Conservation (phyloP, 2,329 filamentous ascomycete genomes). For the Beauveria sp. region DNA sequence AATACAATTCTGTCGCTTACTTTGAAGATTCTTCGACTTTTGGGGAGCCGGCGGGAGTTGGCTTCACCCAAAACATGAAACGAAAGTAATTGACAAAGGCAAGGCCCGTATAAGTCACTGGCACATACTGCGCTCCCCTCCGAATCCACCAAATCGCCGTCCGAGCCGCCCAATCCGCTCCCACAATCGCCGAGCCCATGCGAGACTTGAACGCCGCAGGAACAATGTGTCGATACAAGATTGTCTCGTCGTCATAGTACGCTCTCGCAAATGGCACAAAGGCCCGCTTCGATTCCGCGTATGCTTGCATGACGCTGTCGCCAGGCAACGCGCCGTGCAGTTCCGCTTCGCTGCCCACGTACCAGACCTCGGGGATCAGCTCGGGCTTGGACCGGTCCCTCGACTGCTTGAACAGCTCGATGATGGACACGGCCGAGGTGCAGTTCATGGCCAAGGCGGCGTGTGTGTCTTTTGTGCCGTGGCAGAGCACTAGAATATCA, state of each 20-base stretch:
- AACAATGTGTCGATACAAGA: slow-evolving; percentile 13
- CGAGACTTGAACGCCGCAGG: slow-evolving; percentile 12
- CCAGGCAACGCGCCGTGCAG: slow-evolving; percentile 14
- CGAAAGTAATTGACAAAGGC: slow-evolving; percentile 14
- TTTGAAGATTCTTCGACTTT: not conserved
- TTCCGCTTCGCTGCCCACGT: slow-evolving; percentile 16
- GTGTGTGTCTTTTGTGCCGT: slow-evolving; percentile 11
- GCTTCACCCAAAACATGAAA: slow-evolving; percentile 12
- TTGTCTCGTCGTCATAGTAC: slow-evolving; percentile 10
- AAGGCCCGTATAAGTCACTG: slow-evolving; percentile 15
- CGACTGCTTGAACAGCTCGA: slow-evolving; percentile 9
- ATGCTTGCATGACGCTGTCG: slow-evolving; percentile 11
- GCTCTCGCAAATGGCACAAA: slow-evolving; percentile 12
- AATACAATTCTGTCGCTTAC: not conserved
- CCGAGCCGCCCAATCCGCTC: slow-evolving; percentile 13
- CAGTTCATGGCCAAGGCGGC: slow-evolving; percentile 11
- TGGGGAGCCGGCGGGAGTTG: not conserved
- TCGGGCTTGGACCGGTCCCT: not conserved
- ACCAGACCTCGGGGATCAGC: slow-evolving; percentile 15
- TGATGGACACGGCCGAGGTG: slow-evolving; percentile 1
- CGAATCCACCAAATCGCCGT: slow-evolving; percentile 14
- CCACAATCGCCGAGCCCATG: slow-evolving; percentile 14
- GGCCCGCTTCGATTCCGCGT: slow-evolving; percentile 13
- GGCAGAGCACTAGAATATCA: slow-evolving; percentile 14
- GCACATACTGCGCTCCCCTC: slow-evolving; percentile 15